These are phyloP conservation scores for Candida yuanshanica DNA, from an alignment of 805 yeast species.

Conservation along the genomic window DNA sequence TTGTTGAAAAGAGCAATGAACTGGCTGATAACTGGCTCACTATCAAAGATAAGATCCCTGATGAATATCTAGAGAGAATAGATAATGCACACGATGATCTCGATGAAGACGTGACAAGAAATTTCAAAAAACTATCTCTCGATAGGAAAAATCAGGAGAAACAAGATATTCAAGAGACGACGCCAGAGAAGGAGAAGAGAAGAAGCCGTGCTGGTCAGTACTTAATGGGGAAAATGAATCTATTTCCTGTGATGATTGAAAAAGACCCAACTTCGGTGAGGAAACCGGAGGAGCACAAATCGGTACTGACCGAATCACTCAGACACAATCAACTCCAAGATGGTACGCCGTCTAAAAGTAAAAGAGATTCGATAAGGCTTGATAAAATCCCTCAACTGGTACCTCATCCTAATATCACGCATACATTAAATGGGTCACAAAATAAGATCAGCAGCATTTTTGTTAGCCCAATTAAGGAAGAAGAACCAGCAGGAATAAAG, in stretches of 20 bases:
- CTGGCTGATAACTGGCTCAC: conserved; percentile 31
- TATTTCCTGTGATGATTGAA: conserved; percentile 32
- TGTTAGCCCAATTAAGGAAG: conserved; percentile 1
- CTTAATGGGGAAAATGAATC: conserved; percentile 35
- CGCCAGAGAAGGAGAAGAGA: conserved; percentile 18
- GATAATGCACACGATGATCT: conserved; percentile 4
- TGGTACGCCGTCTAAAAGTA: conserved; percentile 10
- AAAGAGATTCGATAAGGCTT: not conserved
- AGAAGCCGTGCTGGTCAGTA: conserved; percentile 32
- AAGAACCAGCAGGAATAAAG: conserved; percentile 4
- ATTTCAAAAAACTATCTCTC: conserved; percentile 20
- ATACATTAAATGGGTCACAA: not conserved
- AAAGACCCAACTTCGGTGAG: conserved; percentile 26
- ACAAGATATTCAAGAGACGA: not conserved
- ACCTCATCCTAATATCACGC: not conserved
- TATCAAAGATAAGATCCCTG: conserved; percentile 15
- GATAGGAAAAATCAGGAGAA: conserved; percentile 13
- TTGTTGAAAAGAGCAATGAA: conserved; percentile 30
- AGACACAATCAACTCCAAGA: conserved; percentile 12
- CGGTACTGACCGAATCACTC: conserved; percentile 10
- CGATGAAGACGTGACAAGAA: conserved; percentile 10
- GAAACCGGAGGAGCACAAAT: conserved; percentile 14
- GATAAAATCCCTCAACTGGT: not conserved
- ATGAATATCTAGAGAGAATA: conserved; percentile 18
- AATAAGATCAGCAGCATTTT: not conserved